Conservation (phyloP, 2,329 filamentous ascomycete species). For the Exophiala phaeomuriformis region DNA sequence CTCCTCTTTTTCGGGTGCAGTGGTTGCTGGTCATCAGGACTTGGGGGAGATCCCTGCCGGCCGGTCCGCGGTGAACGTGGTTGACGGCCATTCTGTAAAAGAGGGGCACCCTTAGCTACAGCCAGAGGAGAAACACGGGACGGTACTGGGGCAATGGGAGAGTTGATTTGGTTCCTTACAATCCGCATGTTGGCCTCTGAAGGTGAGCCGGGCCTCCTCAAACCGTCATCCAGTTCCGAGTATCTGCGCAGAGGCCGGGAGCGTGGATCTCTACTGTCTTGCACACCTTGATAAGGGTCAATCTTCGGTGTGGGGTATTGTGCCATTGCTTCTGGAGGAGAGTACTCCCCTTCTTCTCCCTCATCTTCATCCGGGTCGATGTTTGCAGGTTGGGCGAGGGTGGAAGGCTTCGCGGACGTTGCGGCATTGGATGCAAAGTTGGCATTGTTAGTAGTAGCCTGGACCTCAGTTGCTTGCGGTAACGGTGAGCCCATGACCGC, state of each 20-base stretch:
- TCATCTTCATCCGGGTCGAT: constrained; percentile 31
- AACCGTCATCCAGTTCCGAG: constrained; percentile 25
- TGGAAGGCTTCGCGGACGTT: constrained; percentile 1
- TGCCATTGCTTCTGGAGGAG: constrained; percentile 38
- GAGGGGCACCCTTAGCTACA: constrained; percentile 44
- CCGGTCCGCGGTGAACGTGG: constrained; percentile 28
- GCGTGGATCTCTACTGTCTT: constrained; percentile 25
- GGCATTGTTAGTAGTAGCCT: constrained; percentile 3
- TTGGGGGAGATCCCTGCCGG: constrained; percentile 39
- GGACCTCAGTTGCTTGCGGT: constrained; percentile 8
- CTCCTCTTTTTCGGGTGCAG: constrained; percentile 48
- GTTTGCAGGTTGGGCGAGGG: constrained; percentile 2
- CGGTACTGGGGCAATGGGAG: constrained; percentile 67
- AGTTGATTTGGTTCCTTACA: constrained; percentile 65
- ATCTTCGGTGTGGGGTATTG: constrained; percentile 30
- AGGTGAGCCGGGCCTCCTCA: constrained; percentile 20
- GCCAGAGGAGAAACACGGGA: constrained; percentile 58
- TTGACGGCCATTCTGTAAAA: constrained; percentile 50
- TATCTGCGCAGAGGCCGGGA: constrained; percentile 26
- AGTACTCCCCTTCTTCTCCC: constrained; percentile 42
- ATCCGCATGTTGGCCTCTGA: constrained; percentile 49
- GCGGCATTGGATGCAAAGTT: neutral
- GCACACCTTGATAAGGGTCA: constrained; percentile 10
- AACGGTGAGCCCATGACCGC: constrained; percentile 24
- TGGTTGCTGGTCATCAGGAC: constrained; percentile 30